Evolutionary conservation across 768 basidiomycete species (phyloP).

Genomic region (Mycena albidolilacea): DNA sequence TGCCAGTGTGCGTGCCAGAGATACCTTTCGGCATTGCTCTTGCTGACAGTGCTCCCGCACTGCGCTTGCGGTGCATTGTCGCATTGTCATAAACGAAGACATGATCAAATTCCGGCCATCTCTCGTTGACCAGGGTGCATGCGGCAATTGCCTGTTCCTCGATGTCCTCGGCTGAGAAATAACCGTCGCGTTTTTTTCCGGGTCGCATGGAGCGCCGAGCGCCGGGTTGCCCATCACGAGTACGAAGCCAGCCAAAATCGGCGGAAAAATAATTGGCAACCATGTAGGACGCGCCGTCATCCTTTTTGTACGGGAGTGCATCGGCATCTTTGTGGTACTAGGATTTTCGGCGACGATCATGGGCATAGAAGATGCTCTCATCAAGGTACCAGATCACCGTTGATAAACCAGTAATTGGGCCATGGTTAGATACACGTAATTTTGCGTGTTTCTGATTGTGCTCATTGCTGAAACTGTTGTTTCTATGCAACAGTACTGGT

Average conservation of each 20-base stretch:
- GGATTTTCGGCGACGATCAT: not conserved
- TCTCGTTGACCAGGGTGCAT: constrained; percentile 43
- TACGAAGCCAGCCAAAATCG: constrained; percentile 48
- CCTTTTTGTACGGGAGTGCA: not conserved
- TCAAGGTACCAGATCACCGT: too few species aligned
- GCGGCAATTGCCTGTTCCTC: constrained; percentile 37
- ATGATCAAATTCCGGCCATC: constrained; percentile 40
- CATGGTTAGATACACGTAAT: too few species aligned
- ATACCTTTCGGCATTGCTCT: constrained; percentile 43
- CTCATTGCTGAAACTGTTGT: too few species aligned
- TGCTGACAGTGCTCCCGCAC: constrained; percentile 42
- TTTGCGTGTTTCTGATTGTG: too few species aligned
- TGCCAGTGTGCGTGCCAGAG: not conserved
- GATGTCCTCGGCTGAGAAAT: constrained; percentile 41
- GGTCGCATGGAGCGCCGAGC: constrained; percentile 42
- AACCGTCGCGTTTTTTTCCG: constrained; percentile 44
- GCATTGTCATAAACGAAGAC: constrained; percentile 19
- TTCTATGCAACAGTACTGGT: too few species aligned
- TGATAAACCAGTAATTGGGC: too few species aligned
- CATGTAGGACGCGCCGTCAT: not conserved
- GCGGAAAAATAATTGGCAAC: constrained; percentile 42
- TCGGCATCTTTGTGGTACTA: not conserved
- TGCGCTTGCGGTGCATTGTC: constrained; percentile 35
- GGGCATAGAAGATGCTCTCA: too few species aligned
- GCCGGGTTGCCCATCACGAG: constrained; percentile 35